These are phyloP conservation scores for Vicia villosa DNA, from an alignment of 306 rosid genomes.

Conservation along the genomic window DNA sequence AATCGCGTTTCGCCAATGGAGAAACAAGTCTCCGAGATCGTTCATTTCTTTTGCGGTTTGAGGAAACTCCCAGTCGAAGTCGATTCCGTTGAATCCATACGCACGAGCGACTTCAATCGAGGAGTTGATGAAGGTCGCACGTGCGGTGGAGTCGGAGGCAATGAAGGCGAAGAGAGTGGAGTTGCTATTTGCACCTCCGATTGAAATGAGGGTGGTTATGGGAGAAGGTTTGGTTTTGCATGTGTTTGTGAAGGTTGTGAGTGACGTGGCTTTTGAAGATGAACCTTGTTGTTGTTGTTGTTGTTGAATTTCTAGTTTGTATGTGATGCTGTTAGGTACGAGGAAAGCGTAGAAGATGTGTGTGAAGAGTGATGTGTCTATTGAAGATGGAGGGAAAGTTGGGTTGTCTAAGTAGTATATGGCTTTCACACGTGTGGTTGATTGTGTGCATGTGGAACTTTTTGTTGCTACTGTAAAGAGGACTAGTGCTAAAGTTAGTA, in stretches of 20 bases:
- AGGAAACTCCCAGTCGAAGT: conserved; percentile 82
- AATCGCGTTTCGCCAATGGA: conserved; percentile 46
- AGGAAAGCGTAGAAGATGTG: conserved; percentile 68
- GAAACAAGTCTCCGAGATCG: conserved; percentile 42
- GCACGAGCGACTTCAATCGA: conserved; percentile 54
- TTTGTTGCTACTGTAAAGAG: not conserved
- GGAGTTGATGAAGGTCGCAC: conserved; percentile 62
- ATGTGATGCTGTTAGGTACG: conserved; percentile 45
- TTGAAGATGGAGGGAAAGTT: conserved; percentile 58
- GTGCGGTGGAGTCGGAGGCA: conserved; percentile 45
- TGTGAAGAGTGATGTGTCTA: conserved; percentile 67
- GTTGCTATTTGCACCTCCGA: conserved; percentile 53
- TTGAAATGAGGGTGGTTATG: conserved; percentile 51
- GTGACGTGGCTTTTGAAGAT: conserved; percentile 33
- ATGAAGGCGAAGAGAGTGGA: conserved; percentile 42
- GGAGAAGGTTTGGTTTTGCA: conserved; percentile 40
- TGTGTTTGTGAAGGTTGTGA: conserved; percentile 50
- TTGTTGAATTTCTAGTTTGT: conserved; percentile 26
- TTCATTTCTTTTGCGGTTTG: conserved; percentile 45
- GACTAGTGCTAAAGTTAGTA: conserved; percentile 7
- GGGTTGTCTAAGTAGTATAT: conserved; percentile 52
- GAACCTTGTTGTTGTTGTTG: conserved; percentile 35
- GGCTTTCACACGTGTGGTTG: conserved; percentile 47
- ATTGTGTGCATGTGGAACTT: not conserved
- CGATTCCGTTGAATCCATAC: conserved; percentile 67